Conservation (phyloP, 1,284 basidiomycete genomes). For the Rhodotorula sp. region DNA sequence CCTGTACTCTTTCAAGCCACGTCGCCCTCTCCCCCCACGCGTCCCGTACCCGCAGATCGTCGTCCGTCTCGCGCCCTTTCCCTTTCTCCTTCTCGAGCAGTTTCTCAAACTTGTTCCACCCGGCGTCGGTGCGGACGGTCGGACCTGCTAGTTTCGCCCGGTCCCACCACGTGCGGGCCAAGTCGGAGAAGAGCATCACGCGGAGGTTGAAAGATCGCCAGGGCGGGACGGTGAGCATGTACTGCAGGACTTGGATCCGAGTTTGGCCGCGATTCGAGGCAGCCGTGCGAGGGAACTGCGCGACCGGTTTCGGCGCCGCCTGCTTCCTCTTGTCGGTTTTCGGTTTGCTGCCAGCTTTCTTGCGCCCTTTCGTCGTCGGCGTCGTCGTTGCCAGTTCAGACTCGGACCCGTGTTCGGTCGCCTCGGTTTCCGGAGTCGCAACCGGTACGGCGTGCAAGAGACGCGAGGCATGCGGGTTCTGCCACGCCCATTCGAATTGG, state of each 20-base stretch:
- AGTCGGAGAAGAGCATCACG: slow-evolving; percentile 27
- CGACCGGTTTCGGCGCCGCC: slow-evolving; percentile 22
- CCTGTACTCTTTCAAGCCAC: slow-evolving; percentile 23
- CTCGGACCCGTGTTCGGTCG: neutral
- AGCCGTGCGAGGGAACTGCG: slow-evolving; percentile 31
- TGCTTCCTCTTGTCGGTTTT: neutral
- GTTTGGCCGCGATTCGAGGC: slow-evolving; percentile 43
- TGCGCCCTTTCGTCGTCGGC: neutral
- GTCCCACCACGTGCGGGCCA: slow-evolving; percentile 33
- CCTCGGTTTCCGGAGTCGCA: neutral
- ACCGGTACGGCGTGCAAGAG: slow-evolving; percentile 47
- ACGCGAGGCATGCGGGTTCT: slow-evolving; percentile 61
- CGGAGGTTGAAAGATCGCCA: slow-evolving; percentile 31
- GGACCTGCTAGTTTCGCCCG: slow-evolving; percentile 20
- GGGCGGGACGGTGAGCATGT: slow-evolving; percentile 39
- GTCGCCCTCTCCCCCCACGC: slow-evolving; percentile 29
- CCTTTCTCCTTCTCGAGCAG: neutral
- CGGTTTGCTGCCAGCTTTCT: neutral
- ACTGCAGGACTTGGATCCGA: slow-evolving; percentile 46
- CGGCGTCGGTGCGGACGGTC: slow-evolving; percentile 26
- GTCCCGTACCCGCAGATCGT: neutral
- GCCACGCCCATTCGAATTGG: slow-evolving; percentile 88
- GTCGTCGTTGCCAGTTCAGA: neutral
- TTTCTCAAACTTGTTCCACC: slow-evolving; percentile 17
- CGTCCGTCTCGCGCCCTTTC: neutral